Evolutionary conservation across 495 filamentous ascomycete species (phyloP), one percentile per base, ranked within the genome.

Genomic region (Eremomyces bilateralis): DNA sequence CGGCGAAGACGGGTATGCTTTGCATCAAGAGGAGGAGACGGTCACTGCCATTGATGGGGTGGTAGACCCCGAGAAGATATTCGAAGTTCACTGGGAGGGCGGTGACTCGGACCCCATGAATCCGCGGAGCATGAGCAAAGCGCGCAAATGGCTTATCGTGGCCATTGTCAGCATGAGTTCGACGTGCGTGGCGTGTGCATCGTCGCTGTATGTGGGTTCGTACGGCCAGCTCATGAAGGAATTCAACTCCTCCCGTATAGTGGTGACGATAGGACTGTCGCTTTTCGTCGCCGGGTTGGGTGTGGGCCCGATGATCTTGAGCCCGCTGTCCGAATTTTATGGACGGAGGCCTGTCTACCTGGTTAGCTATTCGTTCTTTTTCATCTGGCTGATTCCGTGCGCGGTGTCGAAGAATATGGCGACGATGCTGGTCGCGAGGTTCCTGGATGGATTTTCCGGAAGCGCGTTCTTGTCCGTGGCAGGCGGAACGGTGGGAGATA

Each of bases 401-500:
- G 85, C 88, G 1, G 70, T 94, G 17, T 82, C 88, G 5, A 55
- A 64, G 16, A 92, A 93, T 44, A 75, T 84, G 16, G 49, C 69
- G 42, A 91, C 85, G 5, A 73, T 94, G 68, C 56, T 94, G 24
- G 53, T 90, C 10, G 65, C 67, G 15, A 71, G 88, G 3, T 94
- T 95, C 47, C 64, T 97, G 42, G 72, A 76, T 45, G 88, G 88
- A 0, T 52, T 94, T 12, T 65, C 80, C 1, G 85, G 88, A 4
- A 76, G 70, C 40, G 83, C 85, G 1, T 95, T 97, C 51, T 54
- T 97, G 32, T 76, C 69, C 35, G 85, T 95, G 2, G 77, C 83
- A 3, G 85, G 88, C 19, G 85, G 83, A 1, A 92, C 82, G 1
- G 78, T 93, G 3, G 83, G 81, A 6, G 84, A 97, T 50, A 56